phyloP scores from a whole-genome alignment of 352 stramenopile genomes.

The Peronospora farinosa region DNA sequence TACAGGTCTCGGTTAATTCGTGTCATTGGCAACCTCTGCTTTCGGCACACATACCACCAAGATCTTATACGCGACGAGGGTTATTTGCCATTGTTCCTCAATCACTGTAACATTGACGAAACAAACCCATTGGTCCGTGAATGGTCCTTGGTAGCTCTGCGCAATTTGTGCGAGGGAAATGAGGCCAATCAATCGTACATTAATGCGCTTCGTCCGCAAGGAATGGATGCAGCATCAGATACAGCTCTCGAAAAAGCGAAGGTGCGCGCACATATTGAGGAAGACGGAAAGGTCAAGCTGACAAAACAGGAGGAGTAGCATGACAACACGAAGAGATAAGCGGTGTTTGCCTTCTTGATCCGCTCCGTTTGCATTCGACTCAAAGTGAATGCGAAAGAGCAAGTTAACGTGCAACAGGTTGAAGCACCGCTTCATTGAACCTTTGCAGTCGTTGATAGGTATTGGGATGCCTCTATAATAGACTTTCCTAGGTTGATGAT shows the following conservation, averaged over 20 bases:
- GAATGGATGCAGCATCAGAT: constrained; percentile 27
- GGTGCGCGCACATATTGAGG: constrained; percentile 29
- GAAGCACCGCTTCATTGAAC: too few relatives aligned
- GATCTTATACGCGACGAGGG: constrained; percentile 70
- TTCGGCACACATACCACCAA: constrained; percentile 58
- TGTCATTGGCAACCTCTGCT: constrained; percentile 78
- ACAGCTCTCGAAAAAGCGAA: constrained; percentile 29
- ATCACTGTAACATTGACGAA: constrained; percentile 88
- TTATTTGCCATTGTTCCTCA: constrained; percentile 77
- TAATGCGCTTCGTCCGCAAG: constrained; percentile 55
- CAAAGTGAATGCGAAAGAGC: too few relatives aligned
- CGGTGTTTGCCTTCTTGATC: constrained; percentile 1
- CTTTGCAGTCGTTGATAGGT: too few relatives aligned
- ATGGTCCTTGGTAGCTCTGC: constrained; percentile 84
- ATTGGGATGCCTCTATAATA: too few relatives aligned
- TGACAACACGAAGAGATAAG: not conserved
- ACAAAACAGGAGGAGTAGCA: constrained; percentile 12
- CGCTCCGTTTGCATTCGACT: constrained; percentile 8
- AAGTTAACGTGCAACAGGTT: too few relatives aligned
- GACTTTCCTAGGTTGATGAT: too few relatives aligned
- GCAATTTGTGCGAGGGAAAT: constrained; percentile 85
- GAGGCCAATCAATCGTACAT: constrained; percentile 28
- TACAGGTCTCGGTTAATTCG: constrained; percentile 77
- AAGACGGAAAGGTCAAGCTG: constrained; percentile 28
- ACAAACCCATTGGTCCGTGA: constrained; percentile 83